Evolutionary conservation across 306 rosid genomes (phyloP).

Genomic region (Quercus suber): DNA sequence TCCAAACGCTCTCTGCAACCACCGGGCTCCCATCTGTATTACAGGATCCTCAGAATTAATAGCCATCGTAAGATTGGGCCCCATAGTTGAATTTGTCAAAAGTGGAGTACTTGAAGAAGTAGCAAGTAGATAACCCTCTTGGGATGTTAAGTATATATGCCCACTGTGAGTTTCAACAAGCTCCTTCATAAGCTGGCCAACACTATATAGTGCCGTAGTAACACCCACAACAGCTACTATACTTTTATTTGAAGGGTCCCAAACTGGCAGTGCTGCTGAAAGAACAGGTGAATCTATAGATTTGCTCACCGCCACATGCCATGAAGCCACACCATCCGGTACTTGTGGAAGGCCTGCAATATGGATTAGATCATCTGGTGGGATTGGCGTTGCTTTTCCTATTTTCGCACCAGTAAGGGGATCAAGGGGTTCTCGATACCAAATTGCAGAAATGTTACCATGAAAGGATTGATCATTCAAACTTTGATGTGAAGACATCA

Average conservation of each 20-base stretch:
- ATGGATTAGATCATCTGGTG: conserved; percentile 82
- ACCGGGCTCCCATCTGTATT: conserved; percentile 71
- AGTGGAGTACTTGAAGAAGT: conserved; percentile 86
- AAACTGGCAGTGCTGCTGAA: conserved; percentile 95
- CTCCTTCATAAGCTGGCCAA: conserved; percentile 94
- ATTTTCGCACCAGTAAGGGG: conserved; percentile 82
- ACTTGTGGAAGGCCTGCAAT: conserved; percentile 88
- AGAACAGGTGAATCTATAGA: conserved; percentile 89
- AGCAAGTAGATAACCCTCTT: conserved; percentile 85
- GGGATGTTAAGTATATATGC: conserved; percentile 88
- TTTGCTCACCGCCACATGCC: conserved; percentile 98
- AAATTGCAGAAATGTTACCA: conserved; percentile 75
- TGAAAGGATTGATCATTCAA: conserved; percentile 67
- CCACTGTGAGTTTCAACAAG: conserved; percentile 90
- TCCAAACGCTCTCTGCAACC: conserved; percentile 66
- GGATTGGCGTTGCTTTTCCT: conserved; percentile 82
- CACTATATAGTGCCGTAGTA: conserved; percentile 88
- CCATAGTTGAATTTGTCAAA: conserved; percentile 54
- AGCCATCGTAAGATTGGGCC: conserved; percentile 80
- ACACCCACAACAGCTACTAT: conserved; percentile 97
- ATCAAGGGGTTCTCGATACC: conserved; percentile 94
- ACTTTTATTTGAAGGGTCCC: conserved; percentile 75
- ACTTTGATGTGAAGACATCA: conserved; percentile 43
- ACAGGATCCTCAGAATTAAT: conserved; percentile 62
- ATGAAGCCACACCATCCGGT: conserved; percentile 92